These are phyloP conservation scores for Fusarium longipes DNA, from an alignment of 2,329 filamentous ascomycete species.

Conservation along the genomic window DNA sequence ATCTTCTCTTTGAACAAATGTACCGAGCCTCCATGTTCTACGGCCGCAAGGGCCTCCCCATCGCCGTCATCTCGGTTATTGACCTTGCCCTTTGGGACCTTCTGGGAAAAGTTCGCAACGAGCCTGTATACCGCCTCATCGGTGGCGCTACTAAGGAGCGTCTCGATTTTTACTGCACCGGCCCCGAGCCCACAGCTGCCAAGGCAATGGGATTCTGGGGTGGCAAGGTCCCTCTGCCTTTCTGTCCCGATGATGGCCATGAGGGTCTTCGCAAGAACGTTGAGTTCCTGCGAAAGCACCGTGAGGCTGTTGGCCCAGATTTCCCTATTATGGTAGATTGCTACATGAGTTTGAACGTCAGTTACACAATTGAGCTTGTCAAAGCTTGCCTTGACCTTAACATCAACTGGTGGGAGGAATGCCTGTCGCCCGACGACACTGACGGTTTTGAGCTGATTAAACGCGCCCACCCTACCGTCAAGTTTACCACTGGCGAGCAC, in stretches of 20 bases:
- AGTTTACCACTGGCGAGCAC: constrained; percentile 96
- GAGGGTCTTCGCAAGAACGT: constrained; percentile 88
- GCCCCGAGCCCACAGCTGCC: constrained; percentile 82
- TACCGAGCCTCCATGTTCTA: constrained; percentile 97
- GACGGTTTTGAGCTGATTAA: constrained; percentile 93
- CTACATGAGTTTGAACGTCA: constrained; percentile 94
- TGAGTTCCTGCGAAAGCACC: constrained; percentile 86
- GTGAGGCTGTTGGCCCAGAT: constrained; percentile 85
- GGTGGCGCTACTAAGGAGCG: constrained; percentile 87
- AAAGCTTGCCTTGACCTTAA: constrained; percentile 84
- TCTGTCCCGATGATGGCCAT: constrained; percentile 87
- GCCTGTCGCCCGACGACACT: constrained; percentile 88
- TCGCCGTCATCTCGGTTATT: constrained; percentile 93
- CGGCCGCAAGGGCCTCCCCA: constrained; percentile 88
- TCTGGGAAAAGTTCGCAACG: constrained; percentile 87
- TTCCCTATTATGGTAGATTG: constrained; percentile 96
- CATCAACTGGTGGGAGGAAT: constrained; percentile 99
- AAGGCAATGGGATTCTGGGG: constrained; percentile 91
- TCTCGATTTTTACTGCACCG: constrained; percentile 94
- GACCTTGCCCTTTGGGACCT: constrained; percentile 95
- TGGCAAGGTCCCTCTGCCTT: constrained; percentile 89
- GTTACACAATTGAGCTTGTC: constrained; percentile 91
- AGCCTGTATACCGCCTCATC: constrained; percentile 95
- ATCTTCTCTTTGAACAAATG: constrained; percentile 95
- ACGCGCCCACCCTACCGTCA: constrained; percentile 86